Conservation (phyloP, 805 yeast species). For the Barnettozyma californica region DNA sequence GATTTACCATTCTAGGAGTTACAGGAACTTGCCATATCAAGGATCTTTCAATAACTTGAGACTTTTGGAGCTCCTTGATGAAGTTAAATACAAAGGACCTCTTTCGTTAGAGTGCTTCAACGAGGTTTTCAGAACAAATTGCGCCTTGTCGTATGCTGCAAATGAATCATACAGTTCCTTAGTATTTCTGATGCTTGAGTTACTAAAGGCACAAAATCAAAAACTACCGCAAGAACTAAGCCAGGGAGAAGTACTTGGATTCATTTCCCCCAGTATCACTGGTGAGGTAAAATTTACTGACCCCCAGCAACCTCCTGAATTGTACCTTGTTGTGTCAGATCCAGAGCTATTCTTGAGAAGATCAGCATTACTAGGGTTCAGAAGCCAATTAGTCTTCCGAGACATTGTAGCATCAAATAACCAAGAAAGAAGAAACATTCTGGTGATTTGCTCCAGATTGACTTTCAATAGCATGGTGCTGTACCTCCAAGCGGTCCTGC, state of each 20-base stretch:
- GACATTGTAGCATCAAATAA: neutral
- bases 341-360: neutral
- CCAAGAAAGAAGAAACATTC: neutral
- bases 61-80: neutral
- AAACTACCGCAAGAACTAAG: neutral
- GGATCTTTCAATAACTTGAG: slow-evolving; percentile 2
- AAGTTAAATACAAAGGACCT: slow-evolving; percentile 3
- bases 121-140: neutral
- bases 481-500: slow-evolving; percentile 1
- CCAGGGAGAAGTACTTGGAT: neutral
- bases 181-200: neutral
- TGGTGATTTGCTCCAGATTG: slow-evolving; percentile 5
- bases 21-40: slow-evolving; percentile 8
- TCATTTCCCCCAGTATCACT: neutral
- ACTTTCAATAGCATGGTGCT: slow-evolving; percentile 5
- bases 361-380: neutral
- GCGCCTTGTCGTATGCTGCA: neutral
- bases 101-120: slow-evolving; percentile 10
- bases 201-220: neutral
- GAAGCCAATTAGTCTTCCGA: neutral
- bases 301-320: neutral
- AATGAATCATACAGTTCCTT: slow-evolving; percentile 1
- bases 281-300: neutral
- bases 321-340: neutral
- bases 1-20: slow-evolving; percentile 8